Evolutionary conservation across 345 rosid genomes (phyloP).

Genomic region (Laguncularia racemosa): DNA sequence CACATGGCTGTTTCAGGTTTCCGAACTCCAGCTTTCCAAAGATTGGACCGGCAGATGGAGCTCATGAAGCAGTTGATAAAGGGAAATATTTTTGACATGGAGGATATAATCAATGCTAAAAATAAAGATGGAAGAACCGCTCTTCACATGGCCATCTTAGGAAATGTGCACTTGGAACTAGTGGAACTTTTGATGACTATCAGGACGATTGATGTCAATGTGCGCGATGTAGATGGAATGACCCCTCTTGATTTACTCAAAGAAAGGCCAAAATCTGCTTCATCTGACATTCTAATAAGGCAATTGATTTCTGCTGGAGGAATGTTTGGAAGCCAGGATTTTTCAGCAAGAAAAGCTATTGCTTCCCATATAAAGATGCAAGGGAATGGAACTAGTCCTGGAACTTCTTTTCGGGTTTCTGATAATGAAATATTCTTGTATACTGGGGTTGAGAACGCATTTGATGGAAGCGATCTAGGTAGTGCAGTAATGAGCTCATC

Average conservation of each 20-base stretch:
- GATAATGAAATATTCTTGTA: slow-evolving; percentile 72
- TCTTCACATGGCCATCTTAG: slow-evolving; percentile 81
- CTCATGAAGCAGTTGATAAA: slow-evolving; percentile 61
- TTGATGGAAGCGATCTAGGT: slow-evolving; percentile 32
- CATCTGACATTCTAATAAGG: slow-evolving; percentile 71
- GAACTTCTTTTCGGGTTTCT: slow-evolving; percentile 65
- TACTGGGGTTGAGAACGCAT: slow-evolving; percentile 42
- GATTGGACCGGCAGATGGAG: slow-evolving; percentile 75
- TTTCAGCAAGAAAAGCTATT: slow-evolving; percentile 56
- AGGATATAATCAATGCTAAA: slow-evolving; percentile 49
- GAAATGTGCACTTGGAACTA: slow-evolving; percentile 64
- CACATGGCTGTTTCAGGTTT: slow-evolving; percentile 78
- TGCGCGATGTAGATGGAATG: slow-evolving; percentile 61
- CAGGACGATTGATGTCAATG: slow-evolving; percentile 54
- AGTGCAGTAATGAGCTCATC: slow-evolving; percentile 40
- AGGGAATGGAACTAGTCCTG: slow-evolving; percentile 71
- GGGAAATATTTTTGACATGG: slow-evolving; percentile 28
- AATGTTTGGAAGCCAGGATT: slow-evolving; percentile 56
- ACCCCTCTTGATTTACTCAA: slow-evolving; percentile 85
- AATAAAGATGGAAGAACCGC: slow-evolving; percentile 79
- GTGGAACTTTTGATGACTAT: slow-evolving; percentile 84
- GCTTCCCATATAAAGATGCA: slow-evolving; percentile 75
- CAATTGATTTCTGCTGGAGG: slow-evolving; percentile 85
- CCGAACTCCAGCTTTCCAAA: slow-evolving; percentile 61
- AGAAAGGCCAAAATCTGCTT: slow-evolving; percentile 58